phyloP scores from a whole-genome alignment of 495 filamentous ascomycete species.

The Cercophora newfieldiana region DNA sequence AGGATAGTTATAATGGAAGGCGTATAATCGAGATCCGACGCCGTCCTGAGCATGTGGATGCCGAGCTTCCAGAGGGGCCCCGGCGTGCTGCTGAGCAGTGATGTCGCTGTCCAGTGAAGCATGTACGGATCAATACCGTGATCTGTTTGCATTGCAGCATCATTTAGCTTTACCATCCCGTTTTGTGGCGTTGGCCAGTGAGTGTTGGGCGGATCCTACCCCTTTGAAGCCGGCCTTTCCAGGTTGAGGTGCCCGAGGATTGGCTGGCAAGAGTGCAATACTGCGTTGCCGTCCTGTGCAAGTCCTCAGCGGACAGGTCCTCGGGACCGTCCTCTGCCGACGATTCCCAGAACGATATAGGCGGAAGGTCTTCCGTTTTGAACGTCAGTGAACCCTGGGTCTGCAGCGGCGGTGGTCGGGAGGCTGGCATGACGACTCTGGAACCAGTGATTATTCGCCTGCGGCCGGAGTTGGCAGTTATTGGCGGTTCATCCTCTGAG shows the following conservation, averaged over 20 bases:
- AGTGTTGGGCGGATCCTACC: slow-evolving; percentile 18
- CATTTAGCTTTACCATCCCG: slow-evolving; percentile 10
- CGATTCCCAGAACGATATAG: slow-evolving; percentile 26
- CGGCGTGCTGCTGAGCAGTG: slow-evolving; percentile 10
- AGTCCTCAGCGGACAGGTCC: slow-evolving; percentile 27
- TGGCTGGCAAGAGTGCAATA: slow-evolving; percentile 29
- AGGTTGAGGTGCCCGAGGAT: not conserved
- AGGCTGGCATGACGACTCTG: not conserved
- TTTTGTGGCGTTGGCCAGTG: not conserved
- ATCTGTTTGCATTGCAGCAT: slow-evolving; percentile 16
- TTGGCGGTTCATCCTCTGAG: not conserved
- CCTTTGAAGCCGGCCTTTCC: slow-evolving; percentile 20
- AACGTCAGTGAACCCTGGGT: slow-evolving; percentile 14
- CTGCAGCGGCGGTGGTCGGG: not conserved
- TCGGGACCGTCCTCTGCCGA: slow-evolving; percentile 4
- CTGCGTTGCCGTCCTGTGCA: slow-evolving; percentile 18
- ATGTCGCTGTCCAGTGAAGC: slow-evolving; percentile 25
- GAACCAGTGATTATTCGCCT: too few relatives aligned
- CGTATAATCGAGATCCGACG: slow-evolving; percentile 26
- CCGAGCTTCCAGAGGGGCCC: slow-evolving; percentile 9
- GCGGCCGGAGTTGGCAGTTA: not conserved
- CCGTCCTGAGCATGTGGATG: slow-evolving; percentile 28
- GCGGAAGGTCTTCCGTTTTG: slow-evolving; percentile 29
- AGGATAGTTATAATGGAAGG: slow-evolving; percentile 30
- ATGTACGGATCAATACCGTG: slow-evolving; percentile 25